A percentile compares a stretch with the other conserved stretches of the same genome.
These are phyloP conservation scores for Lasiodiplodia hormozganensis DNA, from an alignment of 2,329 filamentous ascomycete species.

Conservation along the genomic window DNA sequence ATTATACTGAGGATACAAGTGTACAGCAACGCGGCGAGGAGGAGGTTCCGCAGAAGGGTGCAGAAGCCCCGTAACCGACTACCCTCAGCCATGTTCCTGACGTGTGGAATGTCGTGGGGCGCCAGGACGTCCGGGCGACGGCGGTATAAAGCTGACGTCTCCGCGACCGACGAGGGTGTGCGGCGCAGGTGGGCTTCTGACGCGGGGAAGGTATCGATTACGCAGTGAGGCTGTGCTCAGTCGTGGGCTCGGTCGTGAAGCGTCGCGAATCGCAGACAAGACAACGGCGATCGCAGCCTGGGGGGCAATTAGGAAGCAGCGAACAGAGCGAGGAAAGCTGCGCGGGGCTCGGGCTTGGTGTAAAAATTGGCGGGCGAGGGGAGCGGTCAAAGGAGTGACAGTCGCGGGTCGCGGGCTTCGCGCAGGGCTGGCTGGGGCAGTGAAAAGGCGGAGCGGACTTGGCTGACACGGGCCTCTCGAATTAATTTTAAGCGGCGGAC, in stretches of 20 bases:
- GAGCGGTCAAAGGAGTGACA: conserved; percentile 26
- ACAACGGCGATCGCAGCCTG: background rate
- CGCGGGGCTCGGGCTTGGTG: background rate
- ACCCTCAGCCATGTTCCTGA: conserved; percentile 43
- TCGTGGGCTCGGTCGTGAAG: conserved; percentile 13
- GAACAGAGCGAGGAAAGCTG: background rate
- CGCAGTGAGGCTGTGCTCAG: conserved; percentile 12
- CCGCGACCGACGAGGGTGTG: background rate
- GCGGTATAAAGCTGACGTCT: background rate
- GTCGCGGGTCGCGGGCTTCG: conserved; percentile 15
- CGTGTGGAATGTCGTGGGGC: background rate
- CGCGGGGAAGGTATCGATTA: conserved; percentile 14
- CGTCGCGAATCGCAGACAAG: conserved; percentile 6
- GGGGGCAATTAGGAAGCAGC: conserved; percentile 1
- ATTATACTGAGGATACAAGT: conserved; percentile 51
- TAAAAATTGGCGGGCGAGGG: conserved; percentile 9
- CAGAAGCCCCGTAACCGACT: conserved; percentile 42
- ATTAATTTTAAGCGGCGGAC: conserved; percentile 15
- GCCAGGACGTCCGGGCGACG: background rate
- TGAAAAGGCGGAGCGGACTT: conserved; percentile 26
- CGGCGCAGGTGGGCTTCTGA: conserved; percentile 10
- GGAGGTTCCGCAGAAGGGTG: conserved; percentile 52
- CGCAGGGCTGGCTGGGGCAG: conserved; percentile 25
- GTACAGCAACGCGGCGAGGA: conserved; percentile 52
- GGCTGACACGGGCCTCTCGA: conserved; percentile 14